Evolutionary conservation across 2,329 filamentous ascomycete genomes (phyloP).

Genomic region (Microcera coccophila): DNA sequence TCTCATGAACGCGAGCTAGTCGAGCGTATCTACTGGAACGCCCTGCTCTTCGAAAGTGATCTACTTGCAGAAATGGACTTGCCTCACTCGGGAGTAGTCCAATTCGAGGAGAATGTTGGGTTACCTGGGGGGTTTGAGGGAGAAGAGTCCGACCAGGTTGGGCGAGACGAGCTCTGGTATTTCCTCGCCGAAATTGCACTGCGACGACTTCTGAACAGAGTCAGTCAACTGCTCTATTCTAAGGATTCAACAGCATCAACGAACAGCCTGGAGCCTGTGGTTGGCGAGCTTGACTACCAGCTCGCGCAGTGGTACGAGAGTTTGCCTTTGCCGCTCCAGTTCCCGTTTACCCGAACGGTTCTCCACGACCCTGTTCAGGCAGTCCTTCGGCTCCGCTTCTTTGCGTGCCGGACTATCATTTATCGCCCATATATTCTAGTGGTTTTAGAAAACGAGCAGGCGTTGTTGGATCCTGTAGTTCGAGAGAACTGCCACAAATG

Average conservation of each 20-base stretch:
- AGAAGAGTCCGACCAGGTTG: slow-evolving; percentile 60
- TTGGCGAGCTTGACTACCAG: slow-evolving; percentile 77
- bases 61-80: slow-evolving; percentile 75
- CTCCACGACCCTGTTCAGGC: slow-evolving; percentile 73
- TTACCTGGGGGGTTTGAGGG: slow-evolving; percentile 74
- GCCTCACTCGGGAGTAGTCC: slow-evolving; percentile 76
- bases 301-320: slow-evolving; percentile 82
- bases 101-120: slow-evolving; percentile 76
- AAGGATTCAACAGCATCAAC: slow-evolving; percentile 69
- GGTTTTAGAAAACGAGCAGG: slow-evolving; percentile 72
- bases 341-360: slow-evolving; percentile 65
- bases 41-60: slow-evolving; percentile 75
- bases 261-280: slow-evolving; percentile 70
- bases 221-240: slow-evolving; percentile 75
- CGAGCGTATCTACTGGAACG: slow-evolving; percentile 81
- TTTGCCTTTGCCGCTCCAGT: slow-evolving; percentile 69
- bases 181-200: slow-evolving; percentile 80
- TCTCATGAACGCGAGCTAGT: slow-evolving; percentile 67
- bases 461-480: slow-evolving; percentile 66
- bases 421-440: slow-evolving; percentile 79
- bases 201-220: slow-evolving; percentile 70
- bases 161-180: slow-evolving; percentile 79
- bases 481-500: slow-evolving; percentile 77
- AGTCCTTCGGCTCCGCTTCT: slow-evolving; percentile 74
- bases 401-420: slow-evolving; percentile 81